phyloP scores from a whole-genome alignment of 768 basidiomycete species.

The Phylloporus sp. region DNA sequence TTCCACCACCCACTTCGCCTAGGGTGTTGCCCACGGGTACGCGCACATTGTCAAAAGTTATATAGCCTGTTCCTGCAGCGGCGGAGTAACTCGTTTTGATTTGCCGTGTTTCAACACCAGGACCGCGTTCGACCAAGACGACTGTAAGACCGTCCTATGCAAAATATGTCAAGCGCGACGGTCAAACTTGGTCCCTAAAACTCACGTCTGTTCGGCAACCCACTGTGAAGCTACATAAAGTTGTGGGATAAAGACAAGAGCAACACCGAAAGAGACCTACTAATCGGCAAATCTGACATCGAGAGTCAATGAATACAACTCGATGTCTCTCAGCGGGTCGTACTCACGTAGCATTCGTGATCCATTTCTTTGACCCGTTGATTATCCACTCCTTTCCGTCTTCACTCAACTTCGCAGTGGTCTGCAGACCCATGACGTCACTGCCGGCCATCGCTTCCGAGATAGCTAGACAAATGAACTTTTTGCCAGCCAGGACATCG shows the following conservation, averaged over 20 bases:
- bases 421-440: constrained; percentile 61
- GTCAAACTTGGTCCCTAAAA: constrained; percentile 6
- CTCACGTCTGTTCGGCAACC: constrained; percentile 51
- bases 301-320: constrained; percentile 2
- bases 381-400: constrained; percentile 68
- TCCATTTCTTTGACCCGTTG: constrained; percentile 75
- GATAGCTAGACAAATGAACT: constrained; percentile 71
- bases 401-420: constrained; percentile 54
- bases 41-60: constrained; percentile 78
- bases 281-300: constrained; percentile 39
- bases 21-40: constrained; percentile 87
- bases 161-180: constrained; percentile 20
- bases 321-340: not conserved
- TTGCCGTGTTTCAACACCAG: constrained; percentile 59
- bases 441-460: constrained; percentile 71
- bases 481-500: constrained; percentile 56
- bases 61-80: constrained; percentile 80
- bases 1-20: constrained; percentile 53
- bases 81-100: constrained; percentile 85
- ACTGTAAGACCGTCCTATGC: constrained; percentile 55
- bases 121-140: constrained; percentile 57
- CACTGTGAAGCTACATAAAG: constrained; percentile 50
- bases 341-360: constrained; percentile 51
- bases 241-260: not conserved
- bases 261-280: constrained; percentile 7